Evolutionary conservation across 257 asterid species (phyloP), one percentile per base, ranked within the genome.

Genomic region (Gardenia jasminoides): DNA sequence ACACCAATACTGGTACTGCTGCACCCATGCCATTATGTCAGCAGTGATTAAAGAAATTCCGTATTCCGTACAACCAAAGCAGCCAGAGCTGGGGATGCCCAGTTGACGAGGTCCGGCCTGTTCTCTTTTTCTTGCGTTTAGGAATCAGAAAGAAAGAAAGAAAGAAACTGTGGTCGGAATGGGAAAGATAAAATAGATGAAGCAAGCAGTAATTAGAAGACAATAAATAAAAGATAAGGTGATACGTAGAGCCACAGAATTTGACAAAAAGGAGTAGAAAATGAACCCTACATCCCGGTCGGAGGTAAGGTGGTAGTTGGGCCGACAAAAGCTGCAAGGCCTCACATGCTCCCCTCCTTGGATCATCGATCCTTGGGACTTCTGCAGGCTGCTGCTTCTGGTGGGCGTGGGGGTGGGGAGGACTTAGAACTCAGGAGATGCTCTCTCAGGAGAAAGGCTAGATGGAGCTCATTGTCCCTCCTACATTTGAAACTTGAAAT

Each of bases 241-340:
- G 20, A 52, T 15, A 52, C 22, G 3, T 3, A 48, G 19, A 24
- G 61, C 67, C 78, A 76, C 78, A 70, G 36, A 82, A 77, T 48
- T 73, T 78, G 76, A 72, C 82, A 72, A 76, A 74, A 61, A 33
- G 47, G 78, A 78, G 19, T 56, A 54, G 80, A 82, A 82, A 78
- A 68, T 56, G 48, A 79, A 66, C 26, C 66, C 70, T 76, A 81
- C 85, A 74, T 75, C 78, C 31, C 74, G 84, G 88, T 85, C 86
- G 87, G 84, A 67, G 65, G 65, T 80, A 72, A 70, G 85, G 54
- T 43, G 81, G 85, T 85, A 13, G 88, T 80, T 88, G 83, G 82
- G 48, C 82, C 70, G 91, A 84, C 88, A 88, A 84, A 84, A 77
- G 83, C 83, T 82, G 91, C 88, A 67, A 2, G 20, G 1, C 12